Evolutionary conservation across 2,329 filamentous ascomycete genomes (phyloP).

Genomic region (Aspergillus bombycis): DNA sequence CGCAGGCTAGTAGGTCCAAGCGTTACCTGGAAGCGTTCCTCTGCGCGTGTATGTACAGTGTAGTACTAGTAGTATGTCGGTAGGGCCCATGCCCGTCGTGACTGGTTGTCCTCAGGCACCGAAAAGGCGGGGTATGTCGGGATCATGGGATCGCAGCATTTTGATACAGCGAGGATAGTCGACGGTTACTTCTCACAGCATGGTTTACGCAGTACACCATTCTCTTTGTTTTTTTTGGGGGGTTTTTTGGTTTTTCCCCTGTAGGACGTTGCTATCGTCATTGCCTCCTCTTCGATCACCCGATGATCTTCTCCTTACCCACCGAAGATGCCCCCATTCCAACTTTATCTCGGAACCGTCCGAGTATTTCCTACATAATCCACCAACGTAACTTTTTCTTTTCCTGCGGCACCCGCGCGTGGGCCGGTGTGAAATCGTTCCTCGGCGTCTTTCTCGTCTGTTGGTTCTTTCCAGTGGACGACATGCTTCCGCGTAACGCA

Average conservation of each 20-base stretch:
- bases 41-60: no score
- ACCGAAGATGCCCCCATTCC: neutral
- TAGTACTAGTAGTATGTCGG: no score
- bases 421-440: neutral
- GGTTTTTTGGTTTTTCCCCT: no score
- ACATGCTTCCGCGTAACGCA: neutral
- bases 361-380: neutral
- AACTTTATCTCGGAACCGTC: neutral
- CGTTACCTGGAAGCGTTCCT: neutral
- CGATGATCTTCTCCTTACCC: neutral
- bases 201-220: no score
- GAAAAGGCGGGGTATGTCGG: neutral
- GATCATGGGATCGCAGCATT: neutral
- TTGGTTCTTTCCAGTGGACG: neutral
- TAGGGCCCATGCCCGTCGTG: neutral
- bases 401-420: conserved; percentile 14
- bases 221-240: no score
- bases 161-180: neutral
- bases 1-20: neutral
- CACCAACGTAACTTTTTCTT: neutral
- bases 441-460: neutral
- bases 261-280: neutral
- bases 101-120: neutral
- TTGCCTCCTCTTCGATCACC: neutral
- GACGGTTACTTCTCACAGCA: no score